phyloP scores from a whole-genome alignment of 768 basidiomycete genomes.

The Phanerodontia chrysosporium region DNA sequence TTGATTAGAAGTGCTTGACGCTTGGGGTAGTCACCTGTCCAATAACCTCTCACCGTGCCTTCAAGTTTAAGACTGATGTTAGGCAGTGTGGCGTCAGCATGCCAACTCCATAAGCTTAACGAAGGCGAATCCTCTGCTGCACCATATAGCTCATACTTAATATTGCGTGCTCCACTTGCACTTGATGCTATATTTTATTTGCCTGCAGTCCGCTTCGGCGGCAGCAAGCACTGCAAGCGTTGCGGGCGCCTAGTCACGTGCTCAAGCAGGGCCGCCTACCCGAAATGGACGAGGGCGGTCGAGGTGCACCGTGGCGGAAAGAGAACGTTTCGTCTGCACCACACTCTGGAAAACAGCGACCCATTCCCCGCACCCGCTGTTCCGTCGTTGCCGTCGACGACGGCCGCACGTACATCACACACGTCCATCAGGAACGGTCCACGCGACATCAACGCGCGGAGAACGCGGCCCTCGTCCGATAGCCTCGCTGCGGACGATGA shows the following conservation, averaged over 20 bases:
- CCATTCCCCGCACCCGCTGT: not conserved
- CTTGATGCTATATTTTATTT: too few species aligned
- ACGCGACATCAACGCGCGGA: not conserved
- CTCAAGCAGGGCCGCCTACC: not conserved
- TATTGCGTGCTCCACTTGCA: too few species aligned
- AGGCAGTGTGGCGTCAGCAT: too few species aligned
- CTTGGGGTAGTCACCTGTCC: too few species aligned
- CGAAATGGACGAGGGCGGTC: not conserved
- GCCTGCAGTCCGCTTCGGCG: too few species aligned
- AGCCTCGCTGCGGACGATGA: conserved; percentile 7
- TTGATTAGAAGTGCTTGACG: too few species aligned
- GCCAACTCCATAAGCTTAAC: too few species aligned
- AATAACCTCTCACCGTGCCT: too few species aligned
- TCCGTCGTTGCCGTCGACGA: not conserved
- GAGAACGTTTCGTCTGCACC: not conserved
- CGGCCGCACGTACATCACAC: not conserved
- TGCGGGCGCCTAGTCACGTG: not conserved
- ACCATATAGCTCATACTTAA: too few species aligned
- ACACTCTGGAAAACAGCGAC: not conserved
- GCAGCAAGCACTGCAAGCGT: too few species aligned
- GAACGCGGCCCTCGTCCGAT: not conserved
- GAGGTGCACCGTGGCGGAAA: not conserved
- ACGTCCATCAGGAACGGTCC: not conserved
- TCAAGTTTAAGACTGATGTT: too few species aligned
- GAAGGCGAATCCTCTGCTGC: too few species aligned